Conservation (phyloP, 164 flowering plant genomes). For the Warburgia ugandensis region DNA sequence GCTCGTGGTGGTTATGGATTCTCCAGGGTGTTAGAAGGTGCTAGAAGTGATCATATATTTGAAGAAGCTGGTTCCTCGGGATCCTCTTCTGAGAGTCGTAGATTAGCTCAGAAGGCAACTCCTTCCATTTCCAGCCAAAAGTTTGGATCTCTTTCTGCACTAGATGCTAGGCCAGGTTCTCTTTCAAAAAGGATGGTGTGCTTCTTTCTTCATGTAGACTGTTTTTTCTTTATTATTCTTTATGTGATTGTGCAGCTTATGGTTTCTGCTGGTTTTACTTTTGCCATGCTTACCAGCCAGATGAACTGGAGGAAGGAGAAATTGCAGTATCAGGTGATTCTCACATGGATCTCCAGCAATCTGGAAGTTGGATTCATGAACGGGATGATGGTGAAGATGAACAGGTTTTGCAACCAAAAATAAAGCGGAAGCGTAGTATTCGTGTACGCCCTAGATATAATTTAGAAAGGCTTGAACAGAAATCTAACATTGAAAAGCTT, state of each 20-base stretch:
- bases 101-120: constrained; percentile 40
- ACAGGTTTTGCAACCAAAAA: constrained; percentile 92
- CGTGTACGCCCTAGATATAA: constrained; percentile 63
- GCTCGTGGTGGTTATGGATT: constrained; percentile 28
- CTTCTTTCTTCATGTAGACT: constrained; percentile 2
- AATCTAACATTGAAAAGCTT: constrained; percentile 34
- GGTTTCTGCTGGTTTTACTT: no score
- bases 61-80: constrained; percentile 87
- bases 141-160: constrained; percentile 92
- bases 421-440: constrained; percentile 86
- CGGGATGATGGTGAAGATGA: constrained; percentile 96
- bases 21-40: constrained; percentile 28
- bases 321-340: constrained; percentile 90
- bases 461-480: constrained; percentile 64
- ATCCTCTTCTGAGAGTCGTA: constrained; percentile 68
- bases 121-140: constrained; percentile 75
- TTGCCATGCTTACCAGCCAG: constrained; percentile 47
- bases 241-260: no score
- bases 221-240: no score
- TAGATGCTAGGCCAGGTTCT: constrained; percentile 80
- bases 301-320: constrained; percentile 97
- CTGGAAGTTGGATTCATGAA: constrained; percentile 95
- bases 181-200: constrained; percentile 65
- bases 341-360: constrained; percentile 75
- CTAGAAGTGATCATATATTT: constrained; percentile 31